These are phyloP conservation scores for Cryphonectria radicalis DNA, from an alignment of 2,329 filamentous ascomycete genomes.

Conservation along the genomic window DNA sequence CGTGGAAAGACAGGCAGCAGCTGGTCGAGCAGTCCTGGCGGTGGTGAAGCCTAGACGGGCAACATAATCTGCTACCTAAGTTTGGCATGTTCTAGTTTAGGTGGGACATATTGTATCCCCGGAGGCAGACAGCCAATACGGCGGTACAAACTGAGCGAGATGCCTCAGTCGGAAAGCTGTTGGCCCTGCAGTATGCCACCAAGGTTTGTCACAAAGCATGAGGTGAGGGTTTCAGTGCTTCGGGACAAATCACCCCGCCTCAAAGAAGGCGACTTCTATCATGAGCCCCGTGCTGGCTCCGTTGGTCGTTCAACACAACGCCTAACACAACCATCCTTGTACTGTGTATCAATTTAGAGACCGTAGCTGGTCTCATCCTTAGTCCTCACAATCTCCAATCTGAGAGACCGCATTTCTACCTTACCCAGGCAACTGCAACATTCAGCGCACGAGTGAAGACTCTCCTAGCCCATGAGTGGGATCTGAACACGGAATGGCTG, in stretches of 20 bases:
- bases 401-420: neutral
- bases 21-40: conserved; percentile 25
- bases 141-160: neutral
- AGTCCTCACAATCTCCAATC: neutral
- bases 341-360: neutral
- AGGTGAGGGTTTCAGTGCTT: neutral
- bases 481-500: neutral
- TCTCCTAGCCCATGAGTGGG: neutral
- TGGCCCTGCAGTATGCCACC: neutral
- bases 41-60: conserved; percentile 9
- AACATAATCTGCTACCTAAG: neutral
- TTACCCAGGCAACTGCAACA: neutral
- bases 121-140: neutral
- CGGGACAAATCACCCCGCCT: neutral
- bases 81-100: neutral
- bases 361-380: neutral
- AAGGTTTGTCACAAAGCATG: neutral
- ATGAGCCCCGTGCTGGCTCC: neutral
- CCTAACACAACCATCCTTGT: neutral
- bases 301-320: neutral
- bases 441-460: too few relatives aligned
- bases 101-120: neutral
- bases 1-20: conserved; percentile 27
- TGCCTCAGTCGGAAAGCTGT: neutral
- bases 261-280: neutral